A percentile compares a stretch with the other conserved stretches of the same genome.
Evolutionary conservation across 2,329 filamentous ascomycete genomes (phyloP).

Genomic region (Penicillium crustosum): DNA sequence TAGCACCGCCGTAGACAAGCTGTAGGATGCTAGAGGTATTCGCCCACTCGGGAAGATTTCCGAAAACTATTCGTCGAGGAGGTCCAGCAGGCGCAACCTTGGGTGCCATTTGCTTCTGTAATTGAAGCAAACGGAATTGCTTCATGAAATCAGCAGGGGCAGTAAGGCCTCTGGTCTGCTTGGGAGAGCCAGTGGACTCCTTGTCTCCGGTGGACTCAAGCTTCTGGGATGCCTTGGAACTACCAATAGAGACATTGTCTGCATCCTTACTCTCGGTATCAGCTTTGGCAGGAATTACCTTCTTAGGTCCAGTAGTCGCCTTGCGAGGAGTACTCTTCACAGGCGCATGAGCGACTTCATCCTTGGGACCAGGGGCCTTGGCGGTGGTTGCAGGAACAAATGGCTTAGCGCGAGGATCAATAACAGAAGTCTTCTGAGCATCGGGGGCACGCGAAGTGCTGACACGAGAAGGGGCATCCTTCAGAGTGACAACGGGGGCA

Average conservation of each 20-base stretch:
- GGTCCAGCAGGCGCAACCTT: conserved; percentile 8
- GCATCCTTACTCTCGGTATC: neutral
- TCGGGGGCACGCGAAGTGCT: neutral
- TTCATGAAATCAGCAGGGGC: conserved; percentile 5
- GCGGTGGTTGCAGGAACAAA: neutral
- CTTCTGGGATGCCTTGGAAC: neutral
- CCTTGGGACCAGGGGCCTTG: neutral
- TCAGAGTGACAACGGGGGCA: neutral
- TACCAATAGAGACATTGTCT: neutral
- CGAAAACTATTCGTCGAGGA: conserved; percentile 36
- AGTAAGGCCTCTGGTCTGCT: neutral
- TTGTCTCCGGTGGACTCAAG: neutral
- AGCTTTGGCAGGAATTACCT: neutral
- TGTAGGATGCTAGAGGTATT: conserved; percentile 36
- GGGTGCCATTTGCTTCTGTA: neutral
- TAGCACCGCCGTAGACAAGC: conserved; percentile 40
- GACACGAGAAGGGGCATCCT: neutral
- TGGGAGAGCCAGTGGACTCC: neutral
- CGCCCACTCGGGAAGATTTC: conserved; percentile 36
- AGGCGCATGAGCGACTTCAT: neutral
- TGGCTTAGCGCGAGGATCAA: neutral
- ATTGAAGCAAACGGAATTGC: conserved; percentile 1
- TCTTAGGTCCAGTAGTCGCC: neutral
- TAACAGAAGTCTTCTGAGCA: neutral
- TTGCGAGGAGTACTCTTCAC: neutral